Evolutionary conservation across 345 rosid species (phyloP).

Genomic region (Psidium friedrichsthalianum): DNA sequence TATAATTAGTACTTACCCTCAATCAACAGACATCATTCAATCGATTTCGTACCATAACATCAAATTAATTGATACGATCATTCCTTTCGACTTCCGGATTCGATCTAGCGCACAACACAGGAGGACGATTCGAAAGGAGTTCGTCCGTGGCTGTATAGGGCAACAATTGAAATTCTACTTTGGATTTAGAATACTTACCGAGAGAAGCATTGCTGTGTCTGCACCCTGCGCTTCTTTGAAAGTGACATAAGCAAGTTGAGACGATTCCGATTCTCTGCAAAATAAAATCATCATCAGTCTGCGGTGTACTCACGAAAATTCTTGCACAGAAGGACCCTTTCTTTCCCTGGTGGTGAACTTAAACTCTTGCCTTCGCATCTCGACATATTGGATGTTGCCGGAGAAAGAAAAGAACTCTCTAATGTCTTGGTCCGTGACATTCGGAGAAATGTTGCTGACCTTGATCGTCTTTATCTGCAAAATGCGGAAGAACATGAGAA

Average conservation of each 20-base stretch:
- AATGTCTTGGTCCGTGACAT: constrained; percentile 22
- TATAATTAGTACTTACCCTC: not conserved
- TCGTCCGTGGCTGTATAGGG: not conserved
- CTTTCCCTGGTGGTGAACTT: not conserved
- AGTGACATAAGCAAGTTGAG: constrained; percentile 33
- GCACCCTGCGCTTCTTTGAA: constrained; percentile 32
- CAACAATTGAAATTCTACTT: not conserved
- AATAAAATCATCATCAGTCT: not conserved
- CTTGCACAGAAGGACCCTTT: not conserved
- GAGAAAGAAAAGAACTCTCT: constrained; percentile 45
- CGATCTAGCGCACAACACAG: not conserved
- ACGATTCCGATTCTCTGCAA: constrained; percentile 22
- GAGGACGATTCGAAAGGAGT: not conserved
- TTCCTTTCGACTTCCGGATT: not conserved
- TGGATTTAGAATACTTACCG: constrained; percentile 11
- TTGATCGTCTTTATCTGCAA: constrained; percentile 31
- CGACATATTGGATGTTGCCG: constrained; percentile 32
- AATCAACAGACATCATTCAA: not conserved
- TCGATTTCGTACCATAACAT: not conserved
- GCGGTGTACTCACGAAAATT: not conserved
- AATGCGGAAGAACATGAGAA: not conserved
- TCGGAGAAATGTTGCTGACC: constrained; percentile 34
- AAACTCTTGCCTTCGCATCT: constrained; percentile 28
- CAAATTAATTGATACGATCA: not conserved
- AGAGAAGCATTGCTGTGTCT: constrained; percentile 37